Percentiles rank a stretch among this genome's conserved stretches.
These are phyloP conservation scores for Panicum miliaceum DNA, from an alignment of 176 grass and related monocot species.

Conservation along the genomic window DNA sequence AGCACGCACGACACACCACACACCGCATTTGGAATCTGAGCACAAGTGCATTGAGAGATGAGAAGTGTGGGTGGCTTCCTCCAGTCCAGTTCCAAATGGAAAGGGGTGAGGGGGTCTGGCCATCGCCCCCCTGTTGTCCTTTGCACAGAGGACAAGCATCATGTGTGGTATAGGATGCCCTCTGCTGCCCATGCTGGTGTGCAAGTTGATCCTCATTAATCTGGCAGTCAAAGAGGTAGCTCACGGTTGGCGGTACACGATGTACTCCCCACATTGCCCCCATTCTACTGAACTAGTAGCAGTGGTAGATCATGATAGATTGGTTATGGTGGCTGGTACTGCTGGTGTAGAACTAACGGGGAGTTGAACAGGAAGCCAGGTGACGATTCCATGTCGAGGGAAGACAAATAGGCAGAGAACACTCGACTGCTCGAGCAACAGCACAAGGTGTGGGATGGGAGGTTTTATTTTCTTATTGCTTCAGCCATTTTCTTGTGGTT, in stretches of 20 bases:
- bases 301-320: neutral
- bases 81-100: neutral
- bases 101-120: neutral
- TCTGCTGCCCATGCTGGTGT: slow-evolving; percentile 3
- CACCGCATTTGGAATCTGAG: slow-evolving; percentile 34
- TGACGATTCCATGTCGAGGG: neutral
- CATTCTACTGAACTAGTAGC: neutral
- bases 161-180: slow-evolving; percentile 31
- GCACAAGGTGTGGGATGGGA: neutral
- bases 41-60: neutral
- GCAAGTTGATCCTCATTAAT: slow-evolving; percentile 40
- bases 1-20: neutral
- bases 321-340: neutral
- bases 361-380: neutral
- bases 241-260: slow-evolving; percentile 18
- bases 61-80: neutral
- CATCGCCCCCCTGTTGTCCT: neutral
- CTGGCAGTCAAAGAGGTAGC: slow-evolving; percentile 48
- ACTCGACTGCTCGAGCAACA: neutral
- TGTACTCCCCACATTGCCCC: neutral
- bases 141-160: slow-evolving; percentile 45
- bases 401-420: neutral
- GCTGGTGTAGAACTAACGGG: neutral
- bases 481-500: too few species aligned
- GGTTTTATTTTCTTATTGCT: too few species aligned